Base-by-base conservation (phyloP, 306 rosid species). In the Quillaja saponaria region DNA sequence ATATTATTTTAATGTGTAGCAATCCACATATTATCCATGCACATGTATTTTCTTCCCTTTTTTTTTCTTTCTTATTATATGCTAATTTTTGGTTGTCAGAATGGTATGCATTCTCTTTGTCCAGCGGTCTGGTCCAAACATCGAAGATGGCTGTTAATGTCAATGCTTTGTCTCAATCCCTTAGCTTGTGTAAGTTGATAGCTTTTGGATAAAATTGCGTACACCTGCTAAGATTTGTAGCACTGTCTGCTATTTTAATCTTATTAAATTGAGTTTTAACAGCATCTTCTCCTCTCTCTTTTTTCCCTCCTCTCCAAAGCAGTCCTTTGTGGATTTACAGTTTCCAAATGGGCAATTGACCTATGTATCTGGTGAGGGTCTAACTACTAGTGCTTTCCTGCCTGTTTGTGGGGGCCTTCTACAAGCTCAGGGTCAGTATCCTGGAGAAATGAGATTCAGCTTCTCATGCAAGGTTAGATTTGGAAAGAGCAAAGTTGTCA, bases 51-150 rank as follows among this genome's bases (percentile, higher is more conserved):
- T n/a, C n/a, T n/a, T n/a, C n/a, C n/a, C n/a, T n/a, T n/a, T n/a
- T n/a, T n/a, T n/a, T n/a, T n/a, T 25, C 3, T 2, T 25, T 25
- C 3, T 25, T 25, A 2, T 25, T 25, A 25, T 25, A 25, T 25
- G 35, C 11, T 34, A 13, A 6, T 55, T 58, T 73, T 63, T 71
- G 12, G 39, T 79, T 78, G 13, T 76, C 86, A 89, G 99, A 89
- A 86, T 65, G 91, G 99, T 37, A 68, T 92, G 94, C 99, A 92
- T 55, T 92, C 99, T 63, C 90, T 92, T 63, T 92, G 99, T 75
- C 99, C 99, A 51, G 99, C 96, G 40, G 95, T 92, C 69, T 89
- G 95, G 99, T 89, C 99, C 45, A 92, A 92, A 73, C 96, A 92
- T 74, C 81, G 95, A 74, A 80, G 99, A 74, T 92, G 99, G 99